Percentiles rank a stretch among this genome's conserved stretches.
These are phyloP conservation scores for Candida montana DNA, from an alignment of 805 yeast species.

Conservation along the genomic window DNA sequence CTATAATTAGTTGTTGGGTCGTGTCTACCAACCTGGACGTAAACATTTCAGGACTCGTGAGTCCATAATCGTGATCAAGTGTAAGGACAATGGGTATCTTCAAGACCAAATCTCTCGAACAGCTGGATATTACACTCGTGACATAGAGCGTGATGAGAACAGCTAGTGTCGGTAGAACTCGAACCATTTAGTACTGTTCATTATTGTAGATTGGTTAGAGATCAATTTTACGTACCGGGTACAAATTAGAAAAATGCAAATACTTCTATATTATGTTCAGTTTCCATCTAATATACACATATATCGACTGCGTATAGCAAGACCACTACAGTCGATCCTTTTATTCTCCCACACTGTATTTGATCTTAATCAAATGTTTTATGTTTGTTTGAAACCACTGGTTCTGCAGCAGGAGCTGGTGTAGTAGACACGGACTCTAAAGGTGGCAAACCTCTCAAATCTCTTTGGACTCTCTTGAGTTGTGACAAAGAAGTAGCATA, in stretches of 20 bases:
- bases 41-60: not conserved
- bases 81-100: not conserved
- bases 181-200: no score
- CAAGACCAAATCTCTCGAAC: not conserved
- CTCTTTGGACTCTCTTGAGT: slow-evolving; percentile 68
- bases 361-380: not conserved
- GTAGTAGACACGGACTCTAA: slow-evolving; percentile 16
- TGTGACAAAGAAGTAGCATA: slow-evolving; percentile 42
- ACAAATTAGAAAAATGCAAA: no score
- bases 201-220: no score
- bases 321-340: no score
- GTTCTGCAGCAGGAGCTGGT: slow-evolving; percentile 7
- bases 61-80: not conserved
- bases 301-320: no score
- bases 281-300: no score
- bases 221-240: no score
- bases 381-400: not conserved
- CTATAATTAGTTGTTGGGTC: slow-evolving; percentile 2
- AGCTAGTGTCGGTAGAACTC: no score
- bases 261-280: no score
- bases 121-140: not conserved
- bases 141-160: not conserved
- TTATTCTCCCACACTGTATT: not conserved
- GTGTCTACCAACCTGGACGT: not conserved
- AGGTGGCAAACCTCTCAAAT: slow-evolving; percentile 78